Evolutionary conservation across 495 filamentous ascomycete species (phyloP).

Genomic region (Penicillium atrosanguineum): DNA sequence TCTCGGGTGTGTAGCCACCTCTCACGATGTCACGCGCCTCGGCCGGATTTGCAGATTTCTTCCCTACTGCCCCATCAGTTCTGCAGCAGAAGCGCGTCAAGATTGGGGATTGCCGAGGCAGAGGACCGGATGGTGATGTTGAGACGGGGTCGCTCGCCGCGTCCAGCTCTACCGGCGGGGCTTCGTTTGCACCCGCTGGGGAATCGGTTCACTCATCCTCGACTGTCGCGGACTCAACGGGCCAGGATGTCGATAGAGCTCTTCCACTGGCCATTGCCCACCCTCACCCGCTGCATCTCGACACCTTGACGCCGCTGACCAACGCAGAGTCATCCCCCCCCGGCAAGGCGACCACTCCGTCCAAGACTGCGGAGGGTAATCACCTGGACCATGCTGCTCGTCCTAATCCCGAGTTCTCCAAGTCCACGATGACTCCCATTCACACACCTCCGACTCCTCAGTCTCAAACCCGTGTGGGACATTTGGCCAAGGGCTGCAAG

Average conservation of each 20-base stretch:
- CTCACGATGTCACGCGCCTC: slow-evolving; percentile 73
- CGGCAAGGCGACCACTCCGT: slow-evolving; percentile 54
- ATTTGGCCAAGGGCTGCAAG: slow-evolving; percentile 63
- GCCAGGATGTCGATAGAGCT: slow-evolving; percentile 46
- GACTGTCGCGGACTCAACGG: slow-evolving; percentile 57
- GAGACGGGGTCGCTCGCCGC: slow-evolving; percentile 7
- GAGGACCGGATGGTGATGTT: slow-evolving; percentile 24
- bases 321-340: slow-evolving; percentile 73
- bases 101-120: slow-evolving; percentile 37
- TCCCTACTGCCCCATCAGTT: slow-evolving; percentile 77
- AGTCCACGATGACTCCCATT: slow-evolving; percentile 45
- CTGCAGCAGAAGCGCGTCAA: slow-evolving; percentile 53
- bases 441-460: slow-evolving; percentile 51
- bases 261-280: slow-evolving; percentile 27
- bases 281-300: slow-evolving; percentile 48
- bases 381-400: slow-evolving; percentile 11
- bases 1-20: slow-evolving; percentile 46
- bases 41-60: slow-evolving; percentile 86
- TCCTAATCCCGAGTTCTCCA: slow-evolving; percentile 16
- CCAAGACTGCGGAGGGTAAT: slow-evolving; percentile 33
- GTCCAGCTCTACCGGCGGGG: slow-evolving; percentile 12
- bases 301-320: slow-evolving; percentile 73
- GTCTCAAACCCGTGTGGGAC: slow-evolving; percentile 61
- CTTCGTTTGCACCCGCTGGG: slow-evolving; percentile 11
- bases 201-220: slow-evolving; percentile 12